Base-by-base conservation (phyloP, 2,329 filamentous ascomycete genomes). In the Ramichloridium luteum region DNA sequence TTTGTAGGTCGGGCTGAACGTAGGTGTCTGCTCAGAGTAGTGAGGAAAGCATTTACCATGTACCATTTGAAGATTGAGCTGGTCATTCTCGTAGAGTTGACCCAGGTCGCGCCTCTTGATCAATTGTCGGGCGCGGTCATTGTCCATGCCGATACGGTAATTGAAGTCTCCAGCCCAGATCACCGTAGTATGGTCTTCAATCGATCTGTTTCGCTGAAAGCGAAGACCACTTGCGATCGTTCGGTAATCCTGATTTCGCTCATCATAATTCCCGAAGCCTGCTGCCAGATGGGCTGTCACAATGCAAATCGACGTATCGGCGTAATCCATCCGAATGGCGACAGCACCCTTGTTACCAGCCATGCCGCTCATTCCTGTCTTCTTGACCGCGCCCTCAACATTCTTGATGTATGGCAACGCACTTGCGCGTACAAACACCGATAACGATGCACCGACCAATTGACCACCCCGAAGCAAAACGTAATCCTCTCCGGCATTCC, bases 81-180 rank as follows among this genome's bases (percentile, higher is more conserved):
- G 86, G 50, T 96, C 88, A 48, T 94, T 92, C 39, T 90, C 80
- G 52, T 93, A 92, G 30, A 96, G 60, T 12, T 69, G 77, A 34
- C 79, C 80, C 8, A 93, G 64, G 48, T 94, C 79, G 15, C 72
- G 65, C 33, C 71, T 68, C 46, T 77, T 71, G 33, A 93, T 74
- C 6, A 93, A 62, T 17, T 76, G 70, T 43, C 81, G 77, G 5
- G 84, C 82, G 37, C 70, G 76, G 23, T 93, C 84, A 42, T 83
- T 75, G 27, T 69, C 70, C 35, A 96, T 67, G 1, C 86, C 88
- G 47, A 98, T 93, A 12, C 90, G 79, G 57, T 98, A 98, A 53
- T 98, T 98, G 64, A 98, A 98, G 56, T 98, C 90, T 4, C 90
- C 90, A 25, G 94, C 70, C 88, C 90, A 98, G 32, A 94, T 78